Percentiles rank a stretch among this genome's conserved stretches.
phyloP scores from a whole-genome alignment of 139 green algal species.

The Chlorella sp. region DNA sequence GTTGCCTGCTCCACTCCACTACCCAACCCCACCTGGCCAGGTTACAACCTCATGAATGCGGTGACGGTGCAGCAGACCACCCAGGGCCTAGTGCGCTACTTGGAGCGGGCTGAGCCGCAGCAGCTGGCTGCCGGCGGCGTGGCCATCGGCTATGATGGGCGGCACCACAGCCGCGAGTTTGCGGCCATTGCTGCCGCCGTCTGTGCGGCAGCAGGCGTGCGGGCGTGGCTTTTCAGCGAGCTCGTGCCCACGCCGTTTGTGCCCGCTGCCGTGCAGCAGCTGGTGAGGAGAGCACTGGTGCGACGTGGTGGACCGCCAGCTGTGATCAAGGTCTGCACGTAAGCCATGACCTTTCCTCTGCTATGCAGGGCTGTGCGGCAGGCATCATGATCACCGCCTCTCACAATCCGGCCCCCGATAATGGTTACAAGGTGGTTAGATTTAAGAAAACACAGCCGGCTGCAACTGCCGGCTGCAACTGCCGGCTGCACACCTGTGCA shows the following conservation, averaged over 20 bases:
- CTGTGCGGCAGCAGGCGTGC: constrained; percentile 48
- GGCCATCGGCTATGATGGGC: constrained; percentile 60
- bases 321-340: too few relatives aligned
- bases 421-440: constrained; percentile 73
- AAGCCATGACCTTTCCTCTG: constrained; percentile 10
- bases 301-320: not conserved
- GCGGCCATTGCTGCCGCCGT: constrained; percentile 63
- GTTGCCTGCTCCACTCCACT: too few relatives aligned
- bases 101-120: constrained; percentile 28
- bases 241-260: constrained; percentile 78
- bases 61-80: constrained; percentile 80
- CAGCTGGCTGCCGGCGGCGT: not conserved
- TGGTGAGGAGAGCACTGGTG: constrained; percentile 14
- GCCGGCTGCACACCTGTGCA: too few relatives aligned
- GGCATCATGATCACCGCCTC: constrained; percentile 85
- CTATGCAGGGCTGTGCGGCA: constrained; percentile 62
- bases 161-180: constrained; percentile 59
- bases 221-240: constrained; percentile 51
- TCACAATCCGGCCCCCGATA: constrained; percentile 88
- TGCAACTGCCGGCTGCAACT: too few relatives aligned
- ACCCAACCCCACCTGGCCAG: too few relatives aligned
- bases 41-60: constrained; percentile 72
- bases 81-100: constrained; percentile 69
- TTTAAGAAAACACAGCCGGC: too few relatives aligned
- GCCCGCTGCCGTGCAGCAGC: constrained; percentile 52